A percentile compares a stretch with the other conserved stretches of the same genome.
These are phyloP conservation scores for Scenedesmus sp. DNA, from an alignment of 163 green algal species.

Conservation along the genomic window DNA sequence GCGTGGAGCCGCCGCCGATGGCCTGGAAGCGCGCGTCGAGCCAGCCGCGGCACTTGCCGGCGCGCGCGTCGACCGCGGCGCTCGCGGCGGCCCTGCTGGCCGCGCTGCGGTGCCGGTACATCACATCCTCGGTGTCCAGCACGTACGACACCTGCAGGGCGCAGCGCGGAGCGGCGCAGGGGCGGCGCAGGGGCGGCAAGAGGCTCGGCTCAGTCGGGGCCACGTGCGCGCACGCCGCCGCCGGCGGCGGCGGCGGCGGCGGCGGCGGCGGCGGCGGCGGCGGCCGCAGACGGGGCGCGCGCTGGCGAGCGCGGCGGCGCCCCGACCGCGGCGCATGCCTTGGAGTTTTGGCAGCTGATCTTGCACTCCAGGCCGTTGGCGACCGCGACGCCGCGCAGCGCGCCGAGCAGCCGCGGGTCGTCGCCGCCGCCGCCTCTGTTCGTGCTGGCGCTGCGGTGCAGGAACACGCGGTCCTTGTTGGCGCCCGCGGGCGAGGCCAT, in stretches of 20 bases:
- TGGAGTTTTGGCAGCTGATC: constrained; percentile 80
- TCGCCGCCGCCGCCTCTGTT: not conserved
- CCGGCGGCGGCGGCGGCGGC: not conserved
- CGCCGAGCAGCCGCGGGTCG: constrained; percentile 36
- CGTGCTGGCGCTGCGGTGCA: constrained; percentile 64
- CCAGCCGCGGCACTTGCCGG: constrained; percentile 16
- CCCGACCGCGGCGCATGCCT: too few relatives aligned
- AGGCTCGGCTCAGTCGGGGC: not conserved
- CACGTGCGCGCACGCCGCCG: not conserved
- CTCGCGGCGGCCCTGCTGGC: constrained; percentile 5
- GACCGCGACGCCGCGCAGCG: constrained; percentile 52
- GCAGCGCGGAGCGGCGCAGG: not conserved
- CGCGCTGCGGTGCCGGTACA: constrained; percentile 54
- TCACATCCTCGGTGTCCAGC: constrained; percentile 94
- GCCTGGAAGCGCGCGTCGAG: constrained; percentile 18
- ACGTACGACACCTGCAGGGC: constrained; percentile 91
- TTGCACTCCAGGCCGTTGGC: constrained; percentile 98
- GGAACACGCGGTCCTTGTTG: constrained; percentile 60
- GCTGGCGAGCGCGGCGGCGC: not conserved
- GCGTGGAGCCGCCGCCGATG: not conserved
- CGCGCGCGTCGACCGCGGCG: not conserved
- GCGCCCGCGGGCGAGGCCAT: constrained; percentile 41
- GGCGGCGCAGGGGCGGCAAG: not conserved
- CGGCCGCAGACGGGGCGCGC: not conserved
- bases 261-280: not conserved